Base-by-base conservation (phyloP, 192 early-diverging fungal species). In the Coemansia sp. region DNA sequence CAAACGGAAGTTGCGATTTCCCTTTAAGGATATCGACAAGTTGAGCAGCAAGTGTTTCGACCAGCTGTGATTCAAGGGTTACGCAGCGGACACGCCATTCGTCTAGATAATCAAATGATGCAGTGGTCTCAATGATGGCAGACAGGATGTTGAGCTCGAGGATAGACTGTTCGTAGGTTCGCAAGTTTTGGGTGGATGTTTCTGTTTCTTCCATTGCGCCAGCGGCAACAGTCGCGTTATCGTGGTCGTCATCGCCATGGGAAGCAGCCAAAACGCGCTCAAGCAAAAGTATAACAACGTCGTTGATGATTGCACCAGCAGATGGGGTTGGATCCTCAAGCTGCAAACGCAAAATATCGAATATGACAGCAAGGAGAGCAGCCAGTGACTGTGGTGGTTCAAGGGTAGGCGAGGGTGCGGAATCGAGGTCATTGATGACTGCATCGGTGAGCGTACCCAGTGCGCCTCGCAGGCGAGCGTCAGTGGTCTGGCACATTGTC, bases 121-220 rank as follows among this genome's bases (percentile, higher is more conserved):
- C 24, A 0, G 66, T 24, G 0, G 60, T 35, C 8, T 64, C 62
- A 2, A 51, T 57, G 7, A 71, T 41, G 2, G 68, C 59, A 7
- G 45, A 43, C 44, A 68, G n/a, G 4, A 81, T 44, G 33, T 81
- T 81, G 21, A 72, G 73, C 67, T 72, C 69, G 24, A 81, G 69
- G 23, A 81, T 62, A 0, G 65, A 34, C 39, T 62, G 66, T 39
- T 81, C 78, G 39, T 81, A 81, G 5, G 24, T 16, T 4, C 45
- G 67, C 56, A 73, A 46, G n/a, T 35, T 23, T n/a, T 18, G 24
- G 51, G 51, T 8, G 12, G 51, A 26, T 4, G 51, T 1, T 23
- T 23, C 24, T 53, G 51, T 26, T 8, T 1, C 7, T 41, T 21
- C 23, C 21, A 53, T 3, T 2, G 51, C 51, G 14, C 4, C 24